Base-by-base conservation (phyloP, 768 basidiomycete genomes). In the Mycena kentingensis region DNA sequence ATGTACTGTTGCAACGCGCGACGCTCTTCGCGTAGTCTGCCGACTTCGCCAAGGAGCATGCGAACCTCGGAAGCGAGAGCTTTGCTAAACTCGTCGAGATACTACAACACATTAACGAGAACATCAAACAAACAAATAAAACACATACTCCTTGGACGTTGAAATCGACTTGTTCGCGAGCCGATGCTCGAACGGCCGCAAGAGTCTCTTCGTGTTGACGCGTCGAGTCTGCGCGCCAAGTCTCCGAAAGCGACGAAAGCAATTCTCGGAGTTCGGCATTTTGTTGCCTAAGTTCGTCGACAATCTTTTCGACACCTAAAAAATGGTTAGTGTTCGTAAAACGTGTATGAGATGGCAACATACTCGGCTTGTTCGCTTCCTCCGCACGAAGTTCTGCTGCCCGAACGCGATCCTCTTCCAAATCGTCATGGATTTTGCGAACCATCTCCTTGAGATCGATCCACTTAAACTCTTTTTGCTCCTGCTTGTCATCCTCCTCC, bases 51-150 rank as follows among this genome's bases (percentile, higher is more conserved):
- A 10, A 93, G 78, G 13, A 93, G 75, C 79, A 90, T 86, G 26
- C 89, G 83, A 10, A 93, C 90, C 72, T 93, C 91, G 15, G 80
- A 76, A 3, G 91, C 89, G 39, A 93, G 70, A 1, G 91, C 86
- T 66, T 84, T 88, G 67, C 89, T 92, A 71, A 93, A 93, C 51
- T 93, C 89, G 54, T 93, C 87, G 13, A 93, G 78, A 65, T 93
- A 93, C 87, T 90, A 46, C 38, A 39, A 38, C 31, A 57, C 19
- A 10, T 54, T 21, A 60, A 34, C 5, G 49, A 29, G 18, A 54
- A 5, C 8, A 34, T 34, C 8, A 26, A 18, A 13, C 15, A n/a
- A 21, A 16, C 6, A 28, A 43, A 13, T 3, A 2, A 37, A 45
- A n/a, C 35, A 72, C 85, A 46, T 71, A 92, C 90, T 24, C 82